These are phyloP conservation scores for Colletotrichum limetticola DNA, from an alignment of 2,329 filamentous ascomycete genomes.

Conservation along the genomic window DNA sequence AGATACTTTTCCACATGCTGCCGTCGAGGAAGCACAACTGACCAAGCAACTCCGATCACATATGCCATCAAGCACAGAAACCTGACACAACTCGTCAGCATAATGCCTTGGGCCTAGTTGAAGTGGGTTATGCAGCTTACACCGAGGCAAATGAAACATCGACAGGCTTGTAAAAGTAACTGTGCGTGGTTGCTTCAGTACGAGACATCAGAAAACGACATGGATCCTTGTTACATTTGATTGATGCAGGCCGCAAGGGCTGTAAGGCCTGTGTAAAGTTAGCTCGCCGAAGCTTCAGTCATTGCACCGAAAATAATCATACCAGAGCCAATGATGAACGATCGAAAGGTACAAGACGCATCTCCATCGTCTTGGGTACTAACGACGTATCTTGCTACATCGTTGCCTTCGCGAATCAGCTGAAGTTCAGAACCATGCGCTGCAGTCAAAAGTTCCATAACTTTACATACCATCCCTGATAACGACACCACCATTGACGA, in stretches of 20 bases:
- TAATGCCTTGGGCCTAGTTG: rapidly evolving
- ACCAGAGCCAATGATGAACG: slow-evolving; percentile 33
- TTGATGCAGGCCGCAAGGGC: slow-evolving; percentile 33
- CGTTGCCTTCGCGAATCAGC: slow-evolving; percentile 14
- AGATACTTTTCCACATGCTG: slow-evolving; percentile 31
- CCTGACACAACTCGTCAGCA: neutral
- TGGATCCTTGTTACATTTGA: slow-evolving; percentile 12
- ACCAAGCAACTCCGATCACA: slow-evolving; percentile 33
- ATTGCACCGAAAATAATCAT: neutral
- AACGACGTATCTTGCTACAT: slow-evolving; percentile 30
- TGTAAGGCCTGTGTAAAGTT: slow-evolving; percentile 3
- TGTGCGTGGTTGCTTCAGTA: neutral
- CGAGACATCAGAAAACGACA: neutral
- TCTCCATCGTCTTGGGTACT: slow-evolving; percentile 26
- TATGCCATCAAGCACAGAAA: slow-evolving; percentile 31
- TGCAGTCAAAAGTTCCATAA: neutral
- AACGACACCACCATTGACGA: slow-evolving; percentile 7
- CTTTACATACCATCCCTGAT: slow-evolving; percentile 9
- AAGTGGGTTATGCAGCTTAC: neutral
- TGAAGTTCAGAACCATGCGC: rapidly evolving
- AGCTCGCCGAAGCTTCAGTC: neutral
- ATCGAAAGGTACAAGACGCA: slow-evolving; percentile 18
- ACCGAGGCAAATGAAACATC: slow-evolving; percentile 31
- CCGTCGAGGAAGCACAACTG: slow-evolving; percentile 27
- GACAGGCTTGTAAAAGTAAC: slow-evolving; percentile 34